Conservation (phyloP, 139 green algal species). For the Tetradesmus obliquus region DNA sequence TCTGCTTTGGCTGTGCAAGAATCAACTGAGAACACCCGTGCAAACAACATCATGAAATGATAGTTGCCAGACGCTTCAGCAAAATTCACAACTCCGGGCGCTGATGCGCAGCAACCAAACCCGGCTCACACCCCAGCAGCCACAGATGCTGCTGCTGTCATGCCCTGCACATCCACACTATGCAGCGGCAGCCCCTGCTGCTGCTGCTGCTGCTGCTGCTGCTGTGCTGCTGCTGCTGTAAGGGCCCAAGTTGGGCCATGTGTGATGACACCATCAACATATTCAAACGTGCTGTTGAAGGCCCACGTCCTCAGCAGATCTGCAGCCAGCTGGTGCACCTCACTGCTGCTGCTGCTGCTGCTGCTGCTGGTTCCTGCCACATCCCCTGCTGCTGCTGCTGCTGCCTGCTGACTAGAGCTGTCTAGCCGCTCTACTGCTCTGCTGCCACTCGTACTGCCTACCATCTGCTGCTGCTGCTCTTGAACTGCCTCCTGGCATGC, state of each 20-base stretch:
- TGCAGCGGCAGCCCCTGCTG: no score
- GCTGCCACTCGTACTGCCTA: background rate
- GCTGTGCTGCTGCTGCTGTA: background rate
- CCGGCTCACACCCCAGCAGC: no score
- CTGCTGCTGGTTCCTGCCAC: background rate
- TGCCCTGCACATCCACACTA: no score
- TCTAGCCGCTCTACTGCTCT: background rate
- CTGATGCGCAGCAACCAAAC: no score
- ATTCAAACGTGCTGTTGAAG: constrained; percentile 10
- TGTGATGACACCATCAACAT: background rate
- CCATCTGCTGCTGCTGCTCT: constrained; percentile 7
- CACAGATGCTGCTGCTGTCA: no score
- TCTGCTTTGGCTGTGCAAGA: no score
- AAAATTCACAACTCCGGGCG: no score
- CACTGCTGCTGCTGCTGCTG: background rate
- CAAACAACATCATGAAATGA: no score
- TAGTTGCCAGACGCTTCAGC: no score
- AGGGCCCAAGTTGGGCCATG: constrained; percentile 6
- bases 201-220: no score
- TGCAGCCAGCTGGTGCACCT: constrained; percentile 1
- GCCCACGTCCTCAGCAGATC: constrained; percentile 9
- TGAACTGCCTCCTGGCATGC: constrained; percentile 9
- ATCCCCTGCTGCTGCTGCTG: background rate
- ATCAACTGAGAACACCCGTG: no score
- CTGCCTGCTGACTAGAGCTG: background rate